Percentiles rank a stretch among this genome's conserved stretches.
Conservation (phyloP, 768 basidiomycete species). For the Termitomyces sp. region DNA sequence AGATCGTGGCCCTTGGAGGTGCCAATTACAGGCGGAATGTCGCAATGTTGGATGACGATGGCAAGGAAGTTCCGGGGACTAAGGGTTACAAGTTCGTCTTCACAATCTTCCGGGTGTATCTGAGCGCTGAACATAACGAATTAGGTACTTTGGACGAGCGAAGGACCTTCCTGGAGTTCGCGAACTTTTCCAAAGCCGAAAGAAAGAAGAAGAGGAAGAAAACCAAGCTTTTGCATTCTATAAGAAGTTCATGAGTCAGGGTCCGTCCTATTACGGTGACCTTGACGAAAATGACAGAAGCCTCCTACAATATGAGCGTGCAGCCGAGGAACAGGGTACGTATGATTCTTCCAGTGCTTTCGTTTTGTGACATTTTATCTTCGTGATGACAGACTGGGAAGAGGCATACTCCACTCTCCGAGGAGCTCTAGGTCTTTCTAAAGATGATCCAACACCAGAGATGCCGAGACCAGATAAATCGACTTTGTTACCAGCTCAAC, state of each 20-base stretch:
- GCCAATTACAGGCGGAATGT: constrained; percentile 95
- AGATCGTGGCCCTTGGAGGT: constrained; percentile 92
- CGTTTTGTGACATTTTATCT: background rate
- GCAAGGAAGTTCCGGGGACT: constrained; percentile 93
- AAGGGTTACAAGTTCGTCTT: constrained; percentile 88
- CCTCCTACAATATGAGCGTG: constrained; percentile 67
- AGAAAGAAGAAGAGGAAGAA: constrained; percentile 88
- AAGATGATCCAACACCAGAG: constrained; percentile 46
- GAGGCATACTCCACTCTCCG: constrained; percentile 53
- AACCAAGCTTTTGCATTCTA: constrained; percentile 69
- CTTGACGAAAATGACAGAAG: constrained; percentile 70
- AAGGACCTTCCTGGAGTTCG: constrained; percentile 94
- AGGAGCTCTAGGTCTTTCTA: constrained; percentile 45
- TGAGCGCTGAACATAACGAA: background rate
- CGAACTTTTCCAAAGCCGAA: constrained; percentile 87
- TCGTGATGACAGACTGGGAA: constrained; percentile 50
- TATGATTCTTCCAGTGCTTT: background rate
- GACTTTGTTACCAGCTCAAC: constrained; percentile 10
- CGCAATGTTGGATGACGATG: constrained; percentile 91
- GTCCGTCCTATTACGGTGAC: constrained; percentile 84
- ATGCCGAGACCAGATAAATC: constrained; percentile 35
- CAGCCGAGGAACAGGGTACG: constrained; percentile 71
- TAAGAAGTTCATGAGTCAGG: constrained; percentile 86
- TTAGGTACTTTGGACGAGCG: constrained; percentile 93
- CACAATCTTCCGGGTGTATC: background rate